A percentile compares a stretch with the other conserved stretches of the same genome.
These are phyloP conservation scores for Cladosporium sp. DNA, from an alignment of 2,329 filamentous ascomycete species.

Conservation along the genomic window DNA sequence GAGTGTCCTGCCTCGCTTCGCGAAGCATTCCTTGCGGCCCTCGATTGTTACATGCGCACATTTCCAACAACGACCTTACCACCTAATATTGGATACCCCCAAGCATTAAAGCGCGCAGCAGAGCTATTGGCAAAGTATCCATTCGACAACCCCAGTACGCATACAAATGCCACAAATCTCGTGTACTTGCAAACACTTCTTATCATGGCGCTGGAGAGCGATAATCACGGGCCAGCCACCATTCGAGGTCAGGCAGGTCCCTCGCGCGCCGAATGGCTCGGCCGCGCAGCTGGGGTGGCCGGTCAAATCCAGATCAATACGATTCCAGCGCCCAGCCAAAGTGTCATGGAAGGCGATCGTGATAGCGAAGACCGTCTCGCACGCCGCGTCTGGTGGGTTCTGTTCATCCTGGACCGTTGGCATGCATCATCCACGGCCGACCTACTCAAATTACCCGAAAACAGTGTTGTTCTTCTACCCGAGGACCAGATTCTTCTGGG, in stretches of 20 bases:
- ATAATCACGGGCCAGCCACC: slow-evolving; percentile 49
- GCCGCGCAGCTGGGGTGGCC: slow-evolving; percentile 60
- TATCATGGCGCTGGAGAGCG: slow-evolving; percentile 61
- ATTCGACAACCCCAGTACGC: slow-evolving; percentile 39
- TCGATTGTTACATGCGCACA: slow-evolving; percentile 56
- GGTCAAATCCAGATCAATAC: slow-evolving; percentile 60
- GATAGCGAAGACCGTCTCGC: slow-evolving; percentile 60
- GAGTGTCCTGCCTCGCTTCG: slow-evolving; percentile 54
- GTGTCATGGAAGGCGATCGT: slow-evolving; percentile 43
- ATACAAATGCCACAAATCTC: slow-evolving; percentile 40
- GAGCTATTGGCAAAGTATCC: slow-evolving; percentile 42
- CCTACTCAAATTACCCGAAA: slow-evolving; percentile 59
- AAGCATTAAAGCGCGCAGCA: slow-evolving; percentile 38
- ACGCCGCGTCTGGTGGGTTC: slow-evolving; percentile 65
- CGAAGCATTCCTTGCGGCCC: slow-evolving; percentile 60
- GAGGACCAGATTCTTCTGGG: slow-evolving; percentile 59
- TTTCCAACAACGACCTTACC: slow-evolving; percentile 39
- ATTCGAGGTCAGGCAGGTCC: slow-evolving; percentile 43
- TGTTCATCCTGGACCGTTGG: slow-evolving; percentile 69
- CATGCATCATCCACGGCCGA: slow-evolving; percentile 63
- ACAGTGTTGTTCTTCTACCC: slow-evolving; percentile 54
- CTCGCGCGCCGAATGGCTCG: slow-evolving; percentile 54
- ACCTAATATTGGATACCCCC: slow-evolving; percentile 31
- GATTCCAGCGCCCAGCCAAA: slow-evolving; percentile 38
- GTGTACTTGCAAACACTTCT: slow-evolving; percentile 63